Evolutionary conservation across 1,139 yeast genomes (phyloP).

Genomic region (Taiozyma onychis): DNA sequence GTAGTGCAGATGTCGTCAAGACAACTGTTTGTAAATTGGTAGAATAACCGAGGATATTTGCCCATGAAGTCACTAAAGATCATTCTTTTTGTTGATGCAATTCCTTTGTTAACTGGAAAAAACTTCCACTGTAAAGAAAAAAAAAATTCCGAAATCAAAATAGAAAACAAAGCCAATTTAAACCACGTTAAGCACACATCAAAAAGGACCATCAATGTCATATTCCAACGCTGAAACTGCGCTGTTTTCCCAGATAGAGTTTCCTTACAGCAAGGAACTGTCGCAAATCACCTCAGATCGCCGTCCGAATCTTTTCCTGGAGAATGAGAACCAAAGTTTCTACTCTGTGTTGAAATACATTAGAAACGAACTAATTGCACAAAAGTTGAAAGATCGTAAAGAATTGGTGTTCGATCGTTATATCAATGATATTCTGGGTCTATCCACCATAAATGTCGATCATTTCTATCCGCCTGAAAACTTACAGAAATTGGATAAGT

Average conservation of each 20-base stretch:
- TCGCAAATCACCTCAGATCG: slow-evolving; percentile 10
- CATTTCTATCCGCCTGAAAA: slow-evolving; percentile 21
- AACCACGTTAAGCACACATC: no score
- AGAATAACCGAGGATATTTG: no score
- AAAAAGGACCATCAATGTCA: not conserved
- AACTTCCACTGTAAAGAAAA: not conserved
- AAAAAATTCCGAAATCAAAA: not conserved
- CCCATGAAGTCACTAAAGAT: no score
- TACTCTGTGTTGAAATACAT: slow-evolving; percentile 17
- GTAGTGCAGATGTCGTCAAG: no score
- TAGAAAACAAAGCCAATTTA: not conserved
- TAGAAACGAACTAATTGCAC: slow-evolving; percentile 14
- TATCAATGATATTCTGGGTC: slow-evolving; percentile 14
- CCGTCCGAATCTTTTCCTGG: slow-evolving; percentile 16
- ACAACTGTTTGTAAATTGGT: no score
- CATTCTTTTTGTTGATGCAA: no score
- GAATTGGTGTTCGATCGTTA: slow-evolving; percentile 16
- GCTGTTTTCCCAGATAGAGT: slow-evolving; percentile 5
- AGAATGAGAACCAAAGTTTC: slow-evolving; percentile 17
- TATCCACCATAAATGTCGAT: slow-evolving; percentile 5
- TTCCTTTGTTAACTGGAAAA: no score
- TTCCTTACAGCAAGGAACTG: slow-evolving; percentile 20
- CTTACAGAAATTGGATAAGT: slow-evolving; percentile 11
- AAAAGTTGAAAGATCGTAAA: slow-evolving; percentile 14
- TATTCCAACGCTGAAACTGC: slow-evolving; percentile 2